Conservation (phyloP, 768 basidiomycete species). For the Fomitopsis pulvina region DNA sequence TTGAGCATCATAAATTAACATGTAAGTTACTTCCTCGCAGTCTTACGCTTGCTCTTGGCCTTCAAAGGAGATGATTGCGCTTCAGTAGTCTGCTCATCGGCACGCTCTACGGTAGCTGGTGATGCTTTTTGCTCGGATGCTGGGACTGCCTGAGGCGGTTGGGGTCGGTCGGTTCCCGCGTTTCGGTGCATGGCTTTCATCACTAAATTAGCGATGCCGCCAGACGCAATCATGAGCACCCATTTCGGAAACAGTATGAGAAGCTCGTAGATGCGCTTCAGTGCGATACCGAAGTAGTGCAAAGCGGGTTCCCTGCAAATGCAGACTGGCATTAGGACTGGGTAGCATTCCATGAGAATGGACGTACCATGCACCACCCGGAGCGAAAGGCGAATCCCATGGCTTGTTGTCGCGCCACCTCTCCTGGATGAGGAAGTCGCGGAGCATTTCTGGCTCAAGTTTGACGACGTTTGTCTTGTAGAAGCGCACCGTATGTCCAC, state of each 20-base stretch:
- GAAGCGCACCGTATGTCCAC: conserved; percentile 79
- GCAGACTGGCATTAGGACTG: background rate
- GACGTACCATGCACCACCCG: conserved; percentile 68
- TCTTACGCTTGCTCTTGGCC: conserved; percentile 25
- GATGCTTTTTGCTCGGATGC: background rate
- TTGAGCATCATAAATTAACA: conserved; percentile 6
- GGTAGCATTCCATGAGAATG: background rate
- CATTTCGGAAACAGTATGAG: conserved; percentile 59
- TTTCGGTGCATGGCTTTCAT: conserved; percentile 56
- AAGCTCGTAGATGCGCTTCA: conserved; percentile 47
- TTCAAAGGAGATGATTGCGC: conserved; percentile 13
- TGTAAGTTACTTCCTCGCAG: conserved; percentile 25
- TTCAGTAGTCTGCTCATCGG: background rate
- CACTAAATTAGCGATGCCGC: conserved; percentile 57
- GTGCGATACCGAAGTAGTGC: conserved; percentile 45
- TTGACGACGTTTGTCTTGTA: conserved; percentile 59
- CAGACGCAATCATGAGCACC: conserved; percentile 61
- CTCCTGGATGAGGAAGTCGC: conserved; percentile 60
- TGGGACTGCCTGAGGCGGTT: background rate
- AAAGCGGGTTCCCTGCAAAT: conserved; percentile 58
- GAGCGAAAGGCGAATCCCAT: conserved; percentile 65
- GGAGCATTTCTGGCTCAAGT: conserved; percentile 51
- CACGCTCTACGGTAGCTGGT: background rate
- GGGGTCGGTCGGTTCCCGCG: background rate
- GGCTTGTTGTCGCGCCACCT: conserved; percentile 55